Evolutionary conservation across 257 asterid genomes (phyloP), one percentile per base, ranked within the genome.

Genomic region (Capsicum chinense): DNA sequence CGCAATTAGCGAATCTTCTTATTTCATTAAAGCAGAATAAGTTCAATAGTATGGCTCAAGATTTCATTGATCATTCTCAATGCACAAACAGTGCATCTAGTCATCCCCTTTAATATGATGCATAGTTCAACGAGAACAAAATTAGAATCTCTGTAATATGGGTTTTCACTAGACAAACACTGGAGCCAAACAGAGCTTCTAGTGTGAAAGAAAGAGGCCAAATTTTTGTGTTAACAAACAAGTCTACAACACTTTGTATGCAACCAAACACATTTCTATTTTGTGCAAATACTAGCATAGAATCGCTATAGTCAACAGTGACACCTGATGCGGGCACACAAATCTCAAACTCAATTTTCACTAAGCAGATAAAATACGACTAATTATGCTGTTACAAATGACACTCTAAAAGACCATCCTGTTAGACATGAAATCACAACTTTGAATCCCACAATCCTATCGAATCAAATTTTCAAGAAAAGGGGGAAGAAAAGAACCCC

Each of bases 161-260:
- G 83, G 91, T 92, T 21, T 79, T 87, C 87, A 90, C 88, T 62
- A 93, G 92, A 74, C 94, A 93, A 83, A 92, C 88, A 84, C 90
- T 88, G 33, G 98, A 92, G 79, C 88, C 95, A 5, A 95, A 90
- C 80, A 85, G 92, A 89, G 89, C 90, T 62, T 84, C 92, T 47
- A 85, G 90, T 74, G 85, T 92, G 85, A 91, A 90, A 84, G 94
- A 92, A 82, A 86, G 83, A 84, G 81, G 82, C 71, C 88, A 84
- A 57, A 91, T 83, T 58, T 89, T 90, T 48, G 95, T 87, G n/a
- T 42, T 86, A 70, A 83, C 86, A 69, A 86, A 89, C 76, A 90
- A 86, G 84, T 88, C 89, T 58, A 87, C 84, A 16, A 73, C 90
- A 17, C 83, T 81, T 84, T 90, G 87, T 81, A 59, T 80, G 84